Conservation (phyloP, 2,329 filamentous ascomycete species). For the Colletotrichum plurivorum region DNA sequence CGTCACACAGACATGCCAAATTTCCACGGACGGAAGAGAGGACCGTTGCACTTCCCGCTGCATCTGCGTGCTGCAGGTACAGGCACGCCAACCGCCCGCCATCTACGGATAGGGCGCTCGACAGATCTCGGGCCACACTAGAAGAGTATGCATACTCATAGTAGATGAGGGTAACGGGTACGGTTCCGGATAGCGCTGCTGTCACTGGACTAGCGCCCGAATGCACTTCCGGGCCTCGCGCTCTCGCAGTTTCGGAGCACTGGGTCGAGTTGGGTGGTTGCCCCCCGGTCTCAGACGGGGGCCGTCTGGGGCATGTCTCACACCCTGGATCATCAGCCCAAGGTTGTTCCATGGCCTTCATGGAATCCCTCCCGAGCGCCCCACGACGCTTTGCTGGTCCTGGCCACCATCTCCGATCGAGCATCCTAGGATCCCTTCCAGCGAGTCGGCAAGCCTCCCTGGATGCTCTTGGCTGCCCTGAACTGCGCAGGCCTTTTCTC, state of each 20-base stretch:
- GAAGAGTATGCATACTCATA: no score
- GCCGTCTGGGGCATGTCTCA: slow-evolving; percentile 50
- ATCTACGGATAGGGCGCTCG: no score
- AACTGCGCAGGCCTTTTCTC: slow-evolving; percentile 20
- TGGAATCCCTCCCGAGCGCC: slow-evolving; percentile 16
- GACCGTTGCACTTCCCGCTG: slow-evolving; percentile 9
- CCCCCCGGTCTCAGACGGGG: slow-evolving; percentile 45
- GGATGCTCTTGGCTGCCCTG: slow-evolving; percentile 34
- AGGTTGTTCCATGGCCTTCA: slow-evolving; percentile 8
- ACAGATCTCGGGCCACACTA: no score
- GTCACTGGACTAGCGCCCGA: background rate
- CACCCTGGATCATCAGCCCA: slow-evolving; percentile 34
- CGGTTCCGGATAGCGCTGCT: background rate
- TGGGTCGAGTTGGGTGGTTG: slow-evolving; percentile 25
- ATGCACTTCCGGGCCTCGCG: background rate
- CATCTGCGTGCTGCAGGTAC: no score
- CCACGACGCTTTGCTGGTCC: slow-evolving; percentile 33
- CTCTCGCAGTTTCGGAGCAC: slow-evolving; percentile 35
- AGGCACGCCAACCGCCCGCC: no score
- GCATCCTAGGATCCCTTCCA: slow-evolving; percentile 19
- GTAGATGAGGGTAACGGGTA: no score
- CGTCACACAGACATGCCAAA: slow-evolving; percentile 23
- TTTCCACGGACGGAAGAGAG: background rate
- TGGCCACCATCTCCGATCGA: slow-evolving; percentile 37
- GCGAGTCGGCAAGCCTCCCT: slow-evolving; percentile 15